These are phyloP conservation scores for Sesbania bispinosa DNA, from an alignment of 306 rosid species.

Conservation along the genomic window DNA sequence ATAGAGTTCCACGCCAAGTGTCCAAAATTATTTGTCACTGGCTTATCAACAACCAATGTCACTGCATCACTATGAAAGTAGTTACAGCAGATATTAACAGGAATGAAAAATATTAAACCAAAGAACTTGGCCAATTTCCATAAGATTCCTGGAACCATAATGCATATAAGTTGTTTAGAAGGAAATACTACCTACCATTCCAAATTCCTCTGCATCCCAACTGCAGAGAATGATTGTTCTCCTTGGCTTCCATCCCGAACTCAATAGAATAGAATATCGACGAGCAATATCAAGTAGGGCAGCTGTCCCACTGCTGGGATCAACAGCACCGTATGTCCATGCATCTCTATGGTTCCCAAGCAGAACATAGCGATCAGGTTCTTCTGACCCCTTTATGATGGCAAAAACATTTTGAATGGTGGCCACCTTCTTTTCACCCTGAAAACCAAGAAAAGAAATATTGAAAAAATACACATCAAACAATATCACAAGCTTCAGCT, in stretches of 20 bases:
- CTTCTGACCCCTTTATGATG: constrained; percentile 73
- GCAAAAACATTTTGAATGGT: constrained; percentile 77
- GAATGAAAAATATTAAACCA: not conserved
- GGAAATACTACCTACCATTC: constrained; percentile 42
- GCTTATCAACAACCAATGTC: constrained; percentile 1
- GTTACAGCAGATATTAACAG: not conserved
- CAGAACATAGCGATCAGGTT: constrained; percentile 86
- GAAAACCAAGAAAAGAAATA: not conserved
- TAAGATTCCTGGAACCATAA: not conserved
- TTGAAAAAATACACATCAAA: constrained; percentile 3
- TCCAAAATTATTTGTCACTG: not conserved
- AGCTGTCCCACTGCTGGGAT: constrained; percentile 96
- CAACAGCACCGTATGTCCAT: constrained; percentile 96
- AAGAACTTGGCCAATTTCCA: not conserved
- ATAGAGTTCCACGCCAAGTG: not conserved
- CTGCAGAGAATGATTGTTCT: constrained; percentile 59
- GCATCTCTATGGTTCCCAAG: constrained; percentile 99
- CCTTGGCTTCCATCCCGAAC: constrained; percentile 72
- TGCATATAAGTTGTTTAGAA: not conserved
- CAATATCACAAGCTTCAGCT: not conserved
- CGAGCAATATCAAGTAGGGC: constrained; percentile 90
- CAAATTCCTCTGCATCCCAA: constrained; percentile 59
- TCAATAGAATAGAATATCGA: constrained; percentile 57
- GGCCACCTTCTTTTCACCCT: constrained; percentile 83
- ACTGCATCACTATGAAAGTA: not conserved